Evolutionary conservation across 257 asterid genomes (phyloP).

Genomic region (Solanum chiquidenum): DNA sequence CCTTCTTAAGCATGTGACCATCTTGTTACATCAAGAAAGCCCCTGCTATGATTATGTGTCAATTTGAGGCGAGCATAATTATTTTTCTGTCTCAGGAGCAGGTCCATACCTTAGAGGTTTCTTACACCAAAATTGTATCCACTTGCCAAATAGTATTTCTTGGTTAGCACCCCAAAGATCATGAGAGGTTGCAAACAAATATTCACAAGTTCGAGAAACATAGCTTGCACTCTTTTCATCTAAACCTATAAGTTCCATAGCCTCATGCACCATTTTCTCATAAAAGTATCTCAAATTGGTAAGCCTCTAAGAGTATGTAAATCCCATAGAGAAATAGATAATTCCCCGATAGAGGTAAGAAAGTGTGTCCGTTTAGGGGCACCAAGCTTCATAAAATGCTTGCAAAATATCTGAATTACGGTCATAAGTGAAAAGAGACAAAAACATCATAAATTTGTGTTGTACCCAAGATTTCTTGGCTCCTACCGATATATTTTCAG

Average conservation of each 20-base stretch:
- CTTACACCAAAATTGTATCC: background rate
- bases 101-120: background rate
- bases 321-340: background rate
- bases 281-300: background rate
- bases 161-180: background rate
- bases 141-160: background rate
- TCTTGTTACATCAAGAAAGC: background rate
- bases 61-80: background rate
- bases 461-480: background rate
- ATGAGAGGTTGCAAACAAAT: background rate
- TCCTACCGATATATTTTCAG: background rate
- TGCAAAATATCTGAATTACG: background rate
- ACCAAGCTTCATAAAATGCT: background rate
- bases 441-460: background rate
- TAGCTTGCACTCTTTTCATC: background rate
- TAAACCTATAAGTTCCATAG: background rate
- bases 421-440: background rate
- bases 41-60: background rate
- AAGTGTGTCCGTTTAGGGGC: background rate
- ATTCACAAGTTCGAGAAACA: no score
- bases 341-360: background rate
- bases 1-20: background rate
- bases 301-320: background rate
- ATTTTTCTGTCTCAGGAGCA: background rate
- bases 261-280: background rate